Percentiles rank a stretch among this genome's conserved stretches.
Conservation (phyloP, 768 basidiomycete species). For the Ramaria sp. region DNA sequence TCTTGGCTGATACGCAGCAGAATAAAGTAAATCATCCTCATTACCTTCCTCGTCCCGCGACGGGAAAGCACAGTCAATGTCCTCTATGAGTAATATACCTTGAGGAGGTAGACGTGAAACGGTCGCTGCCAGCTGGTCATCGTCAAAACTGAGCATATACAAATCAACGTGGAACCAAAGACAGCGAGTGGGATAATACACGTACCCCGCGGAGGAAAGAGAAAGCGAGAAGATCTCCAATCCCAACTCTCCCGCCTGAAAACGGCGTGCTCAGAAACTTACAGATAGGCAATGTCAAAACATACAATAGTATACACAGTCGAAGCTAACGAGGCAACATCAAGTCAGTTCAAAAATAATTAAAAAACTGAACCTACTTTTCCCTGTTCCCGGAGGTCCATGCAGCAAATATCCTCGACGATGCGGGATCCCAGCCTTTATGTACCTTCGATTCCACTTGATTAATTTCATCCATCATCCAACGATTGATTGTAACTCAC, state of each 20-base stretch:
- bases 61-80: slow-evolving; percentile 50
- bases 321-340: neutral
- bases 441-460: neutral
- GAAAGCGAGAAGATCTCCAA: slow-evolving; percentile 31
- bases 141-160: too few relatives aligned
- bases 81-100: slow-evolving; percentile 45
- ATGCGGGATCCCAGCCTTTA: slow-evolving; percentile 45
- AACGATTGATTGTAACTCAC: slow-evolving; percentile 22
- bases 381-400: slow-evolving; percentile 54
- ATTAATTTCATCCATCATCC: too few relatives aligned
- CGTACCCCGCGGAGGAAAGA: slow-evolving; percentile 36
- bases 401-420: slow-evolving; percentile 45
- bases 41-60: slow-evolving; percentile 31
- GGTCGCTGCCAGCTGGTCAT: too few relatives aligned
- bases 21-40: slow-evolving; percentile 41
- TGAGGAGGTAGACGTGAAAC: slow-evolving; percentile 36
- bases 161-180: too few relatives aligned
- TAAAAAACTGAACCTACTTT: slow-evolving; percentile 29
- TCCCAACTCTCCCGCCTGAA: slow-evolving; percentile 14
- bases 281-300: neutral
- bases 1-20: too few relatives aligned
- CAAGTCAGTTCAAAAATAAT: neutral
- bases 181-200: too few relatives aligned
- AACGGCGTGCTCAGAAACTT: neutral
- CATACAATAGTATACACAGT: slow-evolving; percentile 43